A percentile compares a stretch with the other conserved stretches of the same genome.
Evolutionary conservation across 1,284 basidiomycete species (phyloP).

Genomic region (Caloboletus firmus): DNA sequence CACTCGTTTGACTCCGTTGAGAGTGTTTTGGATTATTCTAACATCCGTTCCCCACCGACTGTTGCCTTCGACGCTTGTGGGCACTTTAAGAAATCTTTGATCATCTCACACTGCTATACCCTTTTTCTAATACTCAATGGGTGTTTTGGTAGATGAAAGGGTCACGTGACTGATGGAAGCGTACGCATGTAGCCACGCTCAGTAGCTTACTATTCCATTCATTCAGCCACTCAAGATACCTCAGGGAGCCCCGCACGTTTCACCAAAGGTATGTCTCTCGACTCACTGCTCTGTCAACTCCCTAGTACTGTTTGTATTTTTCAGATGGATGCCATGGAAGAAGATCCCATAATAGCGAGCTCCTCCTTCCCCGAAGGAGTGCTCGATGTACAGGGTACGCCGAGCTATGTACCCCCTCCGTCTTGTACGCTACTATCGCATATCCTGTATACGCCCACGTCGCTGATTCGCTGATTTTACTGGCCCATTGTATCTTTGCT

Average conservation of each 20-base stretch:
- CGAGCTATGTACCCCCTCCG: constrained; percentile 17
- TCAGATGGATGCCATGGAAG: constrained; percentile 38
- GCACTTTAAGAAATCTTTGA: not conserved
- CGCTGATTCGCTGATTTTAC: constrained; percentile 13
- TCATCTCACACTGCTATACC: constrained; percentile 1
- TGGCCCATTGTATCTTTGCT: not conserved
- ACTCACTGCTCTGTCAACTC: not conserved
- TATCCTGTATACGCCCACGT: not conserved
- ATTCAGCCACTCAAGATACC: constrained; percentile 30
- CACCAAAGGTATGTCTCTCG: constrained; percentile 4
- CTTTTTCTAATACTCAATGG: too few relatives aligned
- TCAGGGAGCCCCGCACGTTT: constrained; percentile 13
- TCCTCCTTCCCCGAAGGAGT: constrained; percentile 24
- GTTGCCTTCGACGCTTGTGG: not conserved
- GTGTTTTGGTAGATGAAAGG: too few relatives aligned
- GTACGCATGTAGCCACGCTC: not conserved
- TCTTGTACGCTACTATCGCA: constrained; percentile 19
- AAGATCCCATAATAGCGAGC: constrained; percentile 30
- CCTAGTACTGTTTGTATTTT: not conserved
- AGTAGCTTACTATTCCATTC: constrained; percentile 2
- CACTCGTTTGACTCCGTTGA: not conserved
- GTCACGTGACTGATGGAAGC: constrained; percentile 25
- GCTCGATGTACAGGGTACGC: constrained; percentile 19
- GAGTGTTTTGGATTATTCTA: not conserved
- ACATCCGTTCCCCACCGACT: not conserved